phyloP scores from a whole-genome alignment of 148 eudicot genomes.

The Amaranthus palmeri region DNA sequence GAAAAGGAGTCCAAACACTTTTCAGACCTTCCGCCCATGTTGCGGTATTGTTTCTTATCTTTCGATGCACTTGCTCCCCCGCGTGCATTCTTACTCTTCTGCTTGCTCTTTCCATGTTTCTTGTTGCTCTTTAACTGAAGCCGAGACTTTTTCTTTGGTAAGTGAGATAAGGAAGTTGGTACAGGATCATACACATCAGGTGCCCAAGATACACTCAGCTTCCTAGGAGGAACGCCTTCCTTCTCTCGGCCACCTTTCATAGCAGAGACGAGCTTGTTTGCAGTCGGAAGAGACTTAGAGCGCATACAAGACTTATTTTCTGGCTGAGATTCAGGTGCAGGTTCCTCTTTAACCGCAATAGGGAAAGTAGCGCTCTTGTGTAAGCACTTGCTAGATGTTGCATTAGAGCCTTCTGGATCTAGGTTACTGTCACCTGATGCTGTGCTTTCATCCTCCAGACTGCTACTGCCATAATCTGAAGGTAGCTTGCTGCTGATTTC shows the following conservation, averaged over 20 bases:
- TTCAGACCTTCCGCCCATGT: conserved; percentile 34
- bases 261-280: conserved; percentile 68
- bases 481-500: conserved; percentile 15
- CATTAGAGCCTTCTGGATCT: conserved; percentile 6
- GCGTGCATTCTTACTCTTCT: conserved; percentile 55
- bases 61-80: conserved; percentile 38
- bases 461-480: conserved; percentile 22
- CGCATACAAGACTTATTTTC: conserved; percentile 25
- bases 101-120: conserved; percentile 63
- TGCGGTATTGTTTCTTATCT: conserved; percentile 66
- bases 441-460: conserved; percentile 28
- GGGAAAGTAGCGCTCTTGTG: conserved; percentile 45
- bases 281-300: conserved; percentile 49
- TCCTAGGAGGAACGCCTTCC: conserved; percentile 44
- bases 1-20: conserved; percentile 26
- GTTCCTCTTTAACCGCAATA: conserved; percentile 14
- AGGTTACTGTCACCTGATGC: conserved; percentile 18
- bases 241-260: conserved; percentile 89
- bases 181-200: conserved; percentile 90
- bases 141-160: conserved; percentile 41
- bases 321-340: conserved; percentile 1
- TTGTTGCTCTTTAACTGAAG: conserved; percentile 43
- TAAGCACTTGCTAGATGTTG: conserved; percentile 36
- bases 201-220: conserved; percentile 73
- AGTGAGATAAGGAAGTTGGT: conserved; percentile 56